Evolutionary conservation across 768 basidiomycete species (phyloP).

Genomic region (Bullera alba): DNA sequence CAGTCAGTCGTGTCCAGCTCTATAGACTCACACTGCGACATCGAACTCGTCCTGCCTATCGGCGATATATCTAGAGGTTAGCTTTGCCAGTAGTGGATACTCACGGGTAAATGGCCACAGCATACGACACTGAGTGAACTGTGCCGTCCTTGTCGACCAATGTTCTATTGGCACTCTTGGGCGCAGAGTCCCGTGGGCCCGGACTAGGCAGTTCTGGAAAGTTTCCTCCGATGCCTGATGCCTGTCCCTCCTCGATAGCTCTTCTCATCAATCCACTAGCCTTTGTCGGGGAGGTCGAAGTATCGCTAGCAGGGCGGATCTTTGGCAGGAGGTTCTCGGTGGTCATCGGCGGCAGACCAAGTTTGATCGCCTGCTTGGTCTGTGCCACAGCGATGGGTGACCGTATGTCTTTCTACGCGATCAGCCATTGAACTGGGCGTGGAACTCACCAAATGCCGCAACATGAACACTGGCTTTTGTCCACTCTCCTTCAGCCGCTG

Average conservation of each 20-base stretch:
- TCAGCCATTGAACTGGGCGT: background rate
- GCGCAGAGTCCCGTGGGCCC: slow-evolving; percentile 23
- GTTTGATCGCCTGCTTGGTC: slow-evolving; percentile 82
- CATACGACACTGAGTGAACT: slow-evolving; percentile 64
- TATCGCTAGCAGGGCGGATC: slow-evolving; percentile 23
- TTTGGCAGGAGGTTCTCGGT: slow-evolving; percentile 24
- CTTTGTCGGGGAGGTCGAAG: slow-evolving; percentile 25
- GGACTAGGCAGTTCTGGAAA: slow-evolving; percentile 45
- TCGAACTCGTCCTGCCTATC: slow-evolving; percentile 99
- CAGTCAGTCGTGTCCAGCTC: background rate
- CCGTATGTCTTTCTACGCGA: slow-evolving; percentile 62
- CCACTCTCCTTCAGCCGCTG: slow-evolving; percentile 94
- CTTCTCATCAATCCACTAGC: slow-evolving; percentile 19
- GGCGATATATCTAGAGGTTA: slow-evolving; percentile 62
- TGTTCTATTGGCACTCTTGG: slow-evolving; percentile 25
- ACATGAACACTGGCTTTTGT: slow-evolving; percentile 98
- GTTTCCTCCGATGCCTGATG: slow-evolving; percentile 15
- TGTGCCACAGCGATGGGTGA: slow-evolving; percentile 95
- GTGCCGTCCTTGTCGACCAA: slow-evolving; percentile 48
- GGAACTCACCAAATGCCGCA: slow-evolving; percentile 43
- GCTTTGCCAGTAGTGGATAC: background rate
- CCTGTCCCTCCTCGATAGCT: slow-evolving; percentile 24
- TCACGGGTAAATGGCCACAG: slow-evolving; percentile 88
- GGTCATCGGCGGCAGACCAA: slow-evolving; percentile 24
- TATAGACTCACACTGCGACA: slow-evolving; percentile 74